These are phyloP conservation scores for Herpetospermum pedunculosum DNA, from an alignment of 306 rosid species.

Conservation along the genomic window DNA sequence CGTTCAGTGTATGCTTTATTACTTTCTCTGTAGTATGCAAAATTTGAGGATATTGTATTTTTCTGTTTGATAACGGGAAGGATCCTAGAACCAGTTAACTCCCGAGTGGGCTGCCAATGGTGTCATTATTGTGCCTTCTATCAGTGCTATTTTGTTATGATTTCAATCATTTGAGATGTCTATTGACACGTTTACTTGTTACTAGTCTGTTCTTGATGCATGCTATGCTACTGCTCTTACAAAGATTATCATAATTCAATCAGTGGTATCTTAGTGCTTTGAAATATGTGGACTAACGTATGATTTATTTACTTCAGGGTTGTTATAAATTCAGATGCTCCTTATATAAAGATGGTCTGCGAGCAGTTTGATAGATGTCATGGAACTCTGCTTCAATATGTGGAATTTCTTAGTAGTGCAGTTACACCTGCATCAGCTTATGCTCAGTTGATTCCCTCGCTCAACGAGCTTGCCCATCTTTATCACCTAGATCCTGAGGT, in stretches of 20 bases:
- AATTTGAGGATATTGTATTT: neutral
- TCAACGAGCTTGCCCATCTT: conserved; percentile 67
- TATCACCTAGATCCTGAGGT: conserved; percentile 99
- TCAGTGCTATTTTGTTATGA: neutral
- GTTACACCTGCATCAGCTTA: conserved; percentile 65
- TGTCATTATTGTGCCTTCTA: neutral
- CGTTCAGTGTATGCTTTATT: conserved; percentile 72
- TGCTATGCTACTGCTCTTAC: neutral
- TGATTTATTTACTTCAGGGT: conserved; percentile 48
- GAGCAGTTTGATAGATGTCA: conserved; percentile 98
- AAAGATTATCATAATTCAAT: no score
- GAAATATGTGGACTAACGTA: neutral
- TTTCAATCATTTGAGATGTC: neutral
- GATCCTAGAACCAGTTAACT: neutral
- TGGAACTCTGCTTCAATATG: conserved; percentile 91
- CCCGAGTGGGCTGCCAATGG: neutral
- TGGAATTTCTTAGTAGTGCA: conserved; percentile 85
- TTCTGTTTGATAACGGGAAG: neutral
- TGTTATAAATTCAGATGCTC: conserved; percentile 76
- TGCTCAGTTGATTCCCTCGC: conserved; percentile 75
- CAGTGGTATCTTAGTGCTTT: neutral
- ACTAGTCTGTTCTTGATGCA: neutral
- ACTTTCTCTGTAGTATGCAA: conserved; percentile 1
- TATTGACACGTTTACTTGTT: neutral
- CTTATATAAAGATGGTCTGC: conserved; percentile 89